phyloP scores from a whole-genome alignment of 164 flowering plant species.

The Malania oleifera region DNA sequence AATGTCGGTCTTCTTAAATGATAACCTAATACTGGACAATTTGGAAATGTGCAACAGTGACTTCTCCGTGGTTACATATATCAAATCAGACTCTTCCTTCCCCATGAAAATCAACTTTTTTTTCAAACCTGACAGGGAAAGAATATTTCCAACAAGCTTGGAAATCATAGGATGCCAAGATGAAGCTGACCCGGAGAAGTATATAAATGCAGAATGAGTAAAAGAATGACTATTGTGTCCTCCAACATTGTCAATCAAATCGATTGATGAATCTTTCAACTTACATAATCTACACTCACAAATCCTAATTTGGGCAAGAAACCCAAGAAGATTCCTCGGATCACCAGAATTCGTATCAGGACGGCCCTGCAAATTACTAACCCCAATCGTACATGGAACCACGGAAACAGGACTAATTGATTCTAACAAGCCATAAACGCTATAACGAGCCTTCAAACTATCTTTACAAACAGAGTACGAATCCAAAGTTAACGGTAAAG shows the following conservation, averaged over 20 bases:
- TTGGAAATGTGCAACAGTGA: conserved; percentile 33
- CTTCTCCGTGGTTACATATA: conserved; percentile 53
- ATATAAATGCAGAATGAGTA: conserved; percentile 30
- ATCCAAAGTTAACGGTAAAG: conserved; percentile 22
- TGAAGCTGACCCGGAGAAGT: conserved; percentile 50
- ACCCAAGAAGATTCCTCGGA: conserved; percentile 40
- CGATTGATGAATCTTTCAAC: conserved; percentile 14
- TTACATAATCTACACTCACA: conserved; percentile 60
- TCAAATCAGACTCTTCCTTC: conserved; percentile 34
- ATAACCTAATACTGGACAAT: conserved; percentile 5
- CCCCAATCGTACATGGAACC: conserved; percentile 47
- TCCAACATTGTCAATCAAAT: conserved; percentile 6
- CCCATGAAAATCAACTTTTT: conserved; percentile 64
- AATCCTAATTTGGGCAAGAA: conserved; percentile 46
- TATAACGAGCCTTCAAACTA: conserved; percentile 20
- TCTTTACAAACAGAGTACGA: conserved; percentile 5
- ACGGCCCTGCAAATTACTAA: conserved; percentile 8
- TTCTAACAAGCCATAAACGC: conserved; percentile 44
- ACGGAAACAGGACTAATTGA: conserved; percentile 58
- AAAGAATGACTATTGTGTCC: conserved; percentile 31
- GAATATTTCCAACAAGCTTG: conserved; percentile 41
- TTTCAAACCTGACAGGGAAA: conserved; percentile 50
- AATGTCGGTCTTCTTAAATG: conserved; percentile 11
- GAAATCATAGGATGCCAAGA: conserved; percentile 60
- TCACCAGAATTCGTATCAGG: neutral